Evolutionary conservation across 2,329 filamentous ascomycete species (phyloP).

Genomic region (Didymellaceae sp.): DNA sequence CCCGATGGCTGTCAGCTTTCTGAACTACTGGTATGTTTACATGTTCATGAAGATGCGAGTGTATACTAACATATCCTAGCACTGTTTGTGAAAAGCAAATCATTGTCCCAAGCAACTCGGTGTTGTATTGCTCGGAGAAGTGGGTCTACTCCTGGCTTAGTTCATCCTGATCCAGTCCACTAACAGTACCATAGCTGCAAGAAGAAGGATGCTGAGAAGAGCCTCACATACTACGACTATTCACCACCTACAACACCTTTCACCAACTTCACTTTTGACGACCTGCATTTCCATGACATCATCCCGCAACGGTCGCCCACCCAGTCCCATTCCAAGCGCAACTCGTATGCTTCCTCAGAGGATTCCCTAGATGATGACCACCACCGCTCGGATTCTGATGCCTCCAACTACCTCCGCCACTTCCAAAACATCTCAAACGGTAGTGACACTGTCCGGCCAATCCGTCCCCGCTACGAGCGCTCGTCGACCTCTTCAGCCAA

Average conservation of each 20-base stretch:
- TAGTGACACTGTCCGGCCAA: conserved; percentile 33
- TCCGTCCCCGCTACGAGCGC: conserved; percentile 46
- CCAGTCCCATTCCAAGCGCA: conserved; percentile 46
- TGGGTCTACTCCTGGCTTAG: no score
- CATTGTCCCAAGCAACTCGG: conserved; percentile 63
- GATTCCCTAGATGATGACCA: conserved; percentile 47
- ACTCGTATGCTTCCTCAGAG: conserved; percentile 53
- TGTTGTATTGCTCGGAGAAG: conserved; percentile 71
- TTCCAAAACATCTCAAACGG: conserved; percentile 43
- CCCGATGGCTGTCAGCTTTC: conserved; percentile 59
- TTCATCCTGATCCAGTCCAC: neutral
- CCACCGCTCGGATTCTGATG: conserved; percentile 45
- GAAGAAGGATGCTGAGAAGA: conserved; percentile 53
- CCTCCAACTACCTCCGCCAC: conserved; percentile 51
- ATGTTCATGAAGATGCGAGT: neutral
- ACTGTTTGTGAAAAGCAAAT: conserved; percentile 72
- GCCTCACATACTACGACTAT: conserved; percentile 38
- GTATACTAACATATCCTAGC: conserved; percentile 47
- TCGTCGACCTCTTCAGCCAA: conserved; percentile 45
- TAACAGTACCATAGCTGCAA: conserved; percentile 52
- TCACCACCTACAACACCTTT: conserved; percentile 49
- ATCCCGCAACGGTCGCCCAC: conserved; percentile 57
- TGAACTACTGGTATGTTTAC: conserved; percentile 59
- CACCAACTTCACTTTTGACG: conserved; percentile 47
- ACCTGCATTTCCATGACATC: conserved; percentile 52